These are phyloP conservation scores for Moricandia moricandioides DNA, from an alignment of 345 rosid species.

Conservation along the genomic window DNA sequence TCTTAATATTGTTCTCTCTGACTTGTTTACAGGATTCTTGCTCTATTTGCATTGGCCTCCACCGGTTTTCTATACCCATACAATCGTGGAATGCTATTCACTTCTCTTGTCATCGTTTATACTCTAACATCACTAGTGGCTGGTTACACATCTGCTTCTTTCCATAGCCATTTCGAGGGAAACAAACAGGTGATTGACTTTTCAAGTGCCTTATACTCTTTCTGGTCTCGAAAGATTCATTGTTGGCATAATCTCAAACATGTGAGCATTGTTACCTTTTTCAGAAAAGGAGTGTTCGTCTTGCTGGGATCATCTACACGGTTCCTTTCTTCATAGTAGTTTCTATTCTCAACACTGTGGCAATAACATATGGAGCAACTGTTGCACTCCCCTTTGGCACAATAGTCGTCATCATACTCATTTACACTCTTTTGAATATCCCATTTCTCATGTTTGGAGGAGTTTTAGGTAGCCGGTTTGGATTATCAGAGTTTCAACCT, in stretches of 20 bases:
- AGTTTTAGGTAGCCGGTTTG: constrained; percentile 50
- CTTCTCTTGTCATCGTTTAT: constrained; percentile 55
- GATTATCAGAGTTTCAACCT: constrained; percentile 54
- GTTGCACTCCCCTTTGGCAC: constrained; percentile 84
- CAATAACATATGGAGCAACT: constrained; percentile 67
- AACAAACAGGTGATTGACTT: constrained; percentile 63
- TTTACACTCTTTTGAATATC: constrained; percentile 43
- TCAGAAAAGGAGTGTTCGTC: constrained; percentile 67
- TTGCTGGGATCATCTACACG: constrained; percentile 56
- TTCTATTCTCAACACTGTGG: constrained; percentile 57
- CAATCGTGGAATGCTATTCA: constrained; percentile 58
- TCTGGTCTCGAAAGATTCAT: neutral
- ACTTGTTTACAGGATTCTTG: constrained; percentile 48
- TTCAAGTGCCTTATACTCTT: neutral
- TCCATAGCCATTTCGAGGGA: constrained; percentile 59
- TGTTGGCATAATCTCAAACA: neutral
- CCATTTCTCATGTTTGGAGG: constrained; percentile 83
- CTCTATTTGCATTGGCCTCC: constrained; percentile 55
- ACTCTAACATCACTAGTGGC: constrained; percentile 65
- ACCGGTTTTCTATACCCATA: constrained; percentile 71
- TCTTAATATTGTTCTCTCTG: neutral
- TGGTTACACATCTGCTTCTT: constrained; percentile 70
- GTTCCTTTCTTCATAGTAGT: constrained; percentile 54
- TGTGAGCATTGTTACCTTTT: constrained; percentile 6
- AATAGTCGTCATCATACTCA: constrained; percentile 52